phyloP scores from a whole-genome alignment of 83 land plant species.

The Picea engelmannii region DNA sequence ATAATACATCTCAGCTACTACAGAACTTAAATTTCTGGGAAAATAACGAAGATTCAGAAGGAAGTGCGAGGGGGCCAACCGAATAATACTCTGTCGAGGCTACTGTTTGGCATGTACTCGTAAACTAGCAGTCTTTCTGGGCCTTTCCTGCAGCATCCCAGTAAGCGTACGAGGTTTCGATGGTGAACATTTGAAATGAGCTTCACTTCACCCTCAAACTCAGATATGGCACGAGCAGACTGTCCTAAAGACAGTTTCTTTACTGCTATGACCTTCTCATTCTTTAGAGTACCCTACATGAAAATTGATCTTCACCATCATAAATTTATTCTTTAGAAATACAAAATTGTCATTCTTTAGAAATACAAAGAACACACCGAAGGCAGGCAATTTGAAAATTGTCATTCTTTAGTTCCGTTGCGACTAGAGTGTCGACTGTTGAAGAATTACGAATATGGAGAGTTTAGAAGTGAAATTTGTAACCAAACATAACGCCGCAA shows the following conservation, averaged over 20 bases:
- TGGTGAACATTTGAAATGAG: constrained; percentile 56
- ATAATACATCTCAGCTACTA: too few relatives aligned
- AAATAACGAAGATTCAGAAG: neutral
- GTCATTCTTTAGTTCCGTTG: constrained; percentile 31
- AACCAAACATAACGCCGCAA: too few relatives aligned
- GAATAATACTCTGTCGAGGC: constrained; percentile 28
- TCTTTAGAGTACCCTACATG: constrained; percentile 34
- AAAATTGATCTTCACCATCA: too few relatives aligned
- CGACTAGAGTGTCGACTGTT: constrained; percentile 41
- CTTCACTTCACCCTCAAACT: constrained; percentile 45
- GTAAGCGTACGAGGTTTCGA: constrained; percentile 45
- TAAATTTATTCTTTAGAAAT: neutral
- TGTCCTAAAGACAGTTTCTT: constrained; percentile 33
- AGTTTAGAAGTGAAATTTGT: too few relatives aligned
- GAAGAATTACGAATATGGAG: too few relatives aligned
- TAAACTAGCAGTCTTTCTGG: neutral
- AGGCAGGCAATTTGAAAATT: too few relatives aligned
- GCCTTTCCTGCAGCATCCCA: constrained; percentile 52
- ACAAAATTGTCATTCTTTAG: too few relatives aligned
- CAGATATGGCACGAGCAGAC: constrained; percentile 15
- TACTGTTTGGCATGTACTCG: too few relatives aligned
- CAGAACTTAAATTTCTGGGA: too few relatives aligned
- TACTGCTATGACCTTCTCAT: constrained; percentile 43
- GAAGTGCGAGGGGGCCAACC: constrained; percentile 21
- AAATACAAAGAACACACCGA: neutral